Evolutionary conservation across 805 yeast genomes (phyloP), one percentile per base, ranked within the genome.

Genomic region (Lipomyces mesembrius): DNA sequence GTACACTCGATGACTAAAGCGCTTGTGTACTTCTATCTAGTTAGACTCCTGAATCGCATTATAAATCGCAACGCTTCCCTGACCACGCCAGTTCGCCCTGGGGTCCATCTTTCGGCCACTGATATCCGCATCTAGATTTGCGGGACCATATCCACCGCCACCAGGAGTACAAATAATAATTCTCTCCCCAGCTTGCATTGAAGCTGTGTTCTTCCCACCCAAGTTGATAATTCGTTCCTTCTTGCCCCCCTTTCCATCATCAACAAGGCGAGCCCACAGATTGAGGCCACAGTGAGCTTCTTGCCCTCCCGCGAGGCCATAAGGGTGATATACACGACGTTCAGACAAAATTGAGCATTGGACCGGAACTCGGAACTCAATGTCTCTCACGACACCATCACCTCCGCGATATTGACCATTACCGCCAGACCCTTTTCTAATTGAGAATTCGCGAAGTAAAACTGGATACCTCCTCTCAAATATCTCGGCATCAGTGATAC

Each of bases 381-480:
- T 85, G 65, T 92, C 97, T 72, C 98, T 84, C 1, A 90, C 75
- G 2, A 89, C 93, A 68, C 98, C 98, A 75, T 91, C 84, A 37
- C 98, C 98, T 56, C 98, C 98, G 11, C 72, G 77, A 75, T 81
- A 85, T 71, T 79, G 77, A 14, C 98, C 97, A 0, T 75, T 73
- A 62, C 98, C 98, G 32, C 98, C 98, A 17, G 97, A 89, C 0
- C 85, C 86, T 5, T 74, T 59, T 70, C 97, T 84, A 25, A 92
- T 81, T 0, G 90, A 82, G 73, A 89, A 93, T 74, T 90, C 88
- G 65, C 84, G 86, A 39, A 92, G 77, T 8, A 92, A 78, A 7
- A 91, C 93, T 0, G 98, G 97, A 74, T 92, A 92, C 61, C 97
- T 81, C 76, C 89, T 88, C 77, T 92, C 97, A 75, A 92, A 88